phyloP scores from a whole-genome alignment of 345 rosid species.

The Capsella bursapastoris region DNA sequence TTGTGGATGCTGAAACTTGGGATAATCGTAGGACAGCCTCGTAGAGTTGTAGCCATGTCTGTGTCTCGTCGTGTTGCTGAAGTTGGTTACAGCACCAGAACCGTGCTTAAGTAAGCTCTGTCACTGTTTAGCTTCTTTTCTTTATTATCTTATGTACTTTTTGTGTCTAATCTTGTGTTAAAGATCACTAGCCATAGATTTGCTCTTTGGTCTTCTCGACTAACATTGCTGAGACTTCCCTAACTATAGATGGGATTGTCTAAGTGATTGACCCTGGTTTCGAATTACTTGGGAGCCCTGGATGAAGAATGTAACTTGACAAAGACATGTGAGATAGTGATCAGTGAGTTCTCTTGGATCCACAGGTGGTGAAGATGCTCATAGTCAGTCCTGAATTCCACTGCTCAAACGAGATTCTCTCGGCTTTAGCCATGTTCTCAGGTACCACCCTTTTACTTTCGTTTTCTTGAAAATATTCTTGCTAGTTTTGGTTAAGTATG shows the following conservation, averaged over 20 bases:
- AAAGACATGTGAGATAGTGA: constrained; percentile 88
- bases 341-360: constrained; percentile 95
- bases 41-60: constrained; percentile 99
- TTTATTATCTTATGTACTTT: background rate
- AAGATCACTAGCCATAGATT: constrained; percentile 88
- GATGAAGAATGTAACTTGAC: constrained; percentile 98
- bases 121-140: background rate
- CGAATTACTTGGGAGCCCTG: constrained; percentile 94
- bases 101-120: constrained; percentile 82
- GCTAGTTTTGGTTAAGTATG: constrained; percentile 11
- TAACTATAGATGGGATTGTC: constrained; percentile 97
- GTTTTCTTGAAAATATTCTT: constrained; percentile 23
- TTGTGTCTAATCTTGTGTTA: background rate
- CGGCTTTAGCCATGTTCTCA: constrained; percentile 94
- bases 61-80: constrained; percentile 99
- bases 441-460: constrained; percentile 51
- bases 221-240: constrained; percentile 96
- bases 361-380: constrained; percentile 98
- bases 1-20: constrained; percentile 74
- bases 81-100: constrained; percentile 91
- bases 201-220: constrained; percentile 94
- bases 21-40: constrained; percentile 87
- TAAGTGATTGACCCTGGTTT: constrained; percentile 95
- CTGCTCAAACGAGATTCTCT: constrained; percentile 96
- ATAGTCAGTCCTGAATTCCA: constrained; percentile 93